A percentile compares a stretch with the other conserved stretches of the same genome.
Evolutionary conservation across 352 stramenopile genomes (phyloP).

Genomic region (Phytophthora uliginosa): DNA sequence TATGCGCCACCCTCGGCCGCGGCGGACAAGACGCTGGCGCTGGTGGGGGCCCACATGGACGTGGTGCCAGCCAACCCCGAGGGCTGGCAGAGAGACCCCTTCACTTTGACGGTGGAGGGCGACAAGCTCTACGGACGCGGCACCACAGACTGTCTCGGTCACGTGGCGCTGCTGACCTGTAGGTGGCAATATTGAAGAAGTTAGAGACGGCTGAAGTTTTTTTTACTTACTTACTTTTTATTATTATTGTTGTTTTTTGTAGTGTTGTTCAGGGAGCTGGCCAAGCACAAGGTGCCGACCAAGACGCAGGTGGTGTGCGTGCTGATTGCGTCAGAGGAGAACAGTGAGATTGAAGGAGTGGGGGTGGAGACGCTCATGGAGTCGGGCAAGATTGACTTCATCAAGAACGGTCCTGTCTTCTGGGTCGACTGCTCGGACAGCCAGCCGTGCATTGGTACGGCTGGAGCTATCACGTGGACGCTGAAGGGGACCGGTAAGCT

Average conservation of each 20-base stretch:
- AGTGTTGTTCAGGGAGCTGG: constrained; percentile 78
- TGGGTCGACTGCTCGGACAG: constrained; percentile 95
- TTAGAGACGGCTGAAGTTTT: background rate
- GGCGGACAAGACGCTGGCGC: constrained; percentile 79
- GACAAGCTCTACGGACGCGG: constrained; percentile 94
- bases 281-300: constrained; percentile 77
- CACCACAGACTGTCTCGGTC: constrained; percentile 95
- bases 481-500: constrained; percentile 93
- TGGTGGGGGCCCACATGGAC: constrained; percentile 94
- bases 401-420: constrained; percentile 94
- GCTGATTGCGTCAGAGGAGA: constrained; percentile 93
- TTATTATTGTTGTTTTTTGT: constrained; percentile 10
- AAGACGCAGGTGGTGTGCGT: constrained; percentile 89
- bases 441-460: constrained; percentile 94
- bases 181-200: constrained; percentile 9
- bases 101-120: constrained; percentile 89
- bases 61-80: constrained; percentile 95
- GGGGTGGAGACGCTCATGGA: constrained; percentile 92
- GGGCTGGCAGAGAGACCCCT: constrained; percentile 91
- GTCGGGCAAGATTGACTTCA: constrained; percentile 91
- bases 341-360: constrained; percentile 84
- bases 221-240: constrained; percentile 2
- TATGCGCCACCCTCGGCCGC: constrained; percentile 67
- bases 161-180: constrained; percentile 94
- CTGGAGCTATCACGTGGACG: constrained; percentile 89